A percentile compares a stretch with the other conserved stretches of the same genome.
These are phyloP conservation scores for Carex parvula DNA, from an alignment of 176 grass and related monocot species.

Conservation along the genomic window DNA sequence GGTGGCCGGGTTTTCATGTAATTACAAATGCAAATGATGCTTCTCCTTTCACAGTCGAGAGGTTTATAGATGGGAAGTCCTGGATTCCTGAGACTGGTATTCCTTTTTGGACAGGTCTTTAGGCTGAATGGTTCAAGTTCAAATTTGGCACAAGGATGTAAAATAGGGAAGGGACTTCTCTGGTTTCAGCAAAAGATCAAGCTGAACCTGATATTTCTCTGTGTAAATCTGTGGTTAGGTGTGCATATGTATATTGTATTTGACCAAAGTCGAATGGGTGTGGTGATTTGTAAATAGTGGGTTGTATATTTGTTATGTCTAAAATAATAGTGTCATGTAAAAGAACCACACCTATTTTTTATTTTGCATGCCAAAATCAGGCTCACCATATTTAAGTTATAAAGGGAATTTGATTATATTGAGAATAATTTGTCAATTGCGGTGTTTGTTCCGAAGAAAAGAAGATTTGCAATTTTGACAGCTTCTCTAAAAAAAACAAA, in stretches of 20 bases:
- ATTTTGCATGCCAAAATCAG: neutral
- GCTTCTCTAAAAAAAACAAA: neutral
- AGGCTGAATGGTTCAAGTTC: neutral
- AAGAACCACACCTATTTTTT: neutral
- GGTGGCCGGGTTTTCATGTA: slow-evolving; percentile 11
- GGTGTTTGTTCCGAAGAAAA: neutral
- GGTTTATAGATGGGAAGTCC: slow-evolving; percentile 4
- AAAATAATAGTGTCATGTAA: neutral
- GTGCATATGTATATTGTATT: neutral
- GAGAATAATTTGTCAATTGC: neutral
- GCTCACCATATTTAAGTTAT: neutral
- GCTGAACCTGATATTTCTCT: neutral
- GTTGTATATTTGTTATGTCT: neutral
- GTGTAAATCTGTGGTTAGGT: neutral
- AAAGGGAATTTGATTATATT: neutral
- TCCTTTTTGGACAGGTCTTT: slow-evolving; percentile 12
- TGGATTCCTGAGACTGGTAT: slow-evolving; percentile 21
- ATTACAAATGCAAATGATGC: neutral
- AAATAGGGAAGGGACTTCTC: neutral
- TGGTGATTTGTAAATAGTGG: neutral
- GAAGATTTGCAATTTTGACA: neutral
- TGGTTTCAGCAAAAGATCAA: slow-evolving; percentile 1
- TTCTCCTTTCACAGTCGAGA: neutral
- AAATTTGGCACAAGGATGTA: neutral
- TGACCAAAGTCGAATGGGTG: neutral